Percentiles rank a stretch among this genome's conserved stretches.
Conservation (phyloP, 352 stramenopile genomes). For the Phytopythium chamaehyphon region DNA sequence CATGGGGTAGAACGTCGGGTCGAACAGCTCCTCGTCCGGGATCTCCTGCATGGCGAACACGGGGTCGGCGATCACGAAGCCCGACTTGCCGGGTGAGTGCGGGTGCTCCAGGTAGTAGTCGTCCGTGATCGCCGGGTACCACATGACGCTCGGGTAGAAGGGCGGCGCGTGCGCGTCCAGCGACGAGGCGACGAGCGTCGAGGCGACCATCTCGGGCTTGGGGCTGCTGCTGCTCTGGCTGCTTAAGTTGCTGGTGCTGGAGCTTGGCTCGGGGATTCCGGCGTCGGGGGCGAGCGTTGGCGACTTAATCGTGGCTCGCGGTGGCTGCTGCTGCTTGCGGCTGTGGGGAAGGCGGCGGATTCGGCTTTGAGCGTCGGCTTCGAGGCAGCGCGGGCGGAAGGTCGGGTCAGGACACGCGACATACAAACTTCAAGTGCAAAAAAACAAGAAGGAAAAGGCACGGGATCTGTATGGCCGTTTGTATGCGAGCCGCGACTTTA, state of each 20-base stretch:
- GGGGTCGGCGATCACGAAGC: constrained; percentile 61
- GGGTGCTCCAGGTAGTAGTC: constrained; percentile 63
- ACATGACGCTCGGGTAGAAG: constrained; percentile 58
- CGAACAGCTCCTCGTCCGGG: constrained; percentile 77
- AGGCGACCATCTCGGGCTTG: constrained; percentile 27
- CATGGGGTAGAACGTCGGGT: constrained; percentile 58
- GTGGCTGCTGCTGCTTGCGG: no score
- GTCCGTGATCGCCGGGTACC: constrained; percentile 54
- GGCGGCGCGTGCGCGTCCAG: constrained; percentile 50
- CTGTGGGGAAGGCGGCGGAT: constrained; percentile 4
- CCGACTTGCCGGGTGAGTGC: constrained; percentile 48
- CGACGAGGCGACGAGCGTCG: constrained; percentile 31
- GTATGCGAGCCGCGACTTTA: background rate
- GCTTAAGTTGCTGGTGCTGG: no score
- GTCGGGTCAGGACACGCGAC: background rate
- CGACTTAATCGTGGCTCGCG: constrained; percentile 29
- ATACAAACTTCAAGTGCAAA: constrained; percentile 7
- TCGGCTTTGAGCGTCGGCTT: background rate
- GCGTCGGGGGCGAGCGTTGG: constrained; percentile 2
- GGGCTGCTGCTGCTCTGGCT: background rate
- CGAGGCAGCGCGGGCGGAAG: background rate
- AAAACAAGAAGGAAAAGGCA: background rate
- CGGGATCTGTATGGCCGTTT: background rate
- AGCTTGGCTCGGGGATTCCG: background rate
- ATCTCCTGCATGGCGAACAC: constrained; percentile 49